Evolutionary conservation across 2,329 filamentous ascomycete genomes (phyloP).

Genomic region (Aspergillus brunneoviolaceus): DNA sequence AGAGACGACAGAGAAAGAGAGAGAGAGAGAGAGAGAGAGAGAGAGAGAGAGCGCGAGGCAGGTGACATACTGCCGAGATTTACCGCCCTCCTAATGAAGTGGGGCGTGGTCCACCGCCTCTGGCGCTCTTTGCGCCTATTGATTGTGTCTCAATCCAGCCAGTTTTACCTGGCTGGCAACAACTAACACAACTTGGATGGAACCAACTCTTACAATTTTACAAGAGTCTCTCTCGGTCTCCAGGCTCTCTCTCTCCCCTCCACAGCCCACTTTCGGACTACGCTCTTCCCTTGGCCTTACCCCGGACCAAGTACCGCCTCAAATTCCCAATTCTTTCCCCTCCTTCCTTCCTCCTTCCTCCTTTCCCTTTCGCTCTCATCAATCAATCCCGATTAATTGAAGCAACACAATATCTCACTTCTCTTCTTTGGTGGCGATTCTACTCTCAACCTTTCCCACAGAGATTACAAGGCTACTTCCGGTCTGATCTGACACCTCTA

Average conservation of each 20-base stretch:
- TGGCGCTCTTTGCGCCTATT: constrained; percentile 1
- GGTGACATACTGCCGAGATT: constrained; percentile 9
- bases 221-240: neutral
- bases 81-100: constrained; percentile 10
- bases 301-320: neutral
- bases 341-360: constrained; percentile 5
- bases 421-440: neutral
- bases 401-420: neutral
- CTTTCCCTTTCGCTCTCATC: neutral
- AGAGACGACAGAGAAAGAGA: neutral
- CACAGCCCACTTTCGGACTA: neutral
- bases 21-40: neutral
- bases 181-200: too few relatives aligned
- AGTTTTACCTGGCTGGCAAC: too few relatives aligned
- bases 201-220: too few relatives aligned
- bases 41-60: neutral
- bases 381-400: neutral
- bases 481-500: neutral
- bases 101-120: constrained; percentile 4
- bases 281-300: neutral
- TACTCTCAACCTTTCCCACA: too few relatives aligned
- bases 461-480: neutral
- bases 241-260: neutral
- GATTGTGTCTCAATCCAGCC: neutral
- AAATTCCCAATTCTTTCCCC: neutral